Evolutionary conservation across 163 green algal species (phyloP).

Genomic region (Scenedesmus sp.): DNA sequence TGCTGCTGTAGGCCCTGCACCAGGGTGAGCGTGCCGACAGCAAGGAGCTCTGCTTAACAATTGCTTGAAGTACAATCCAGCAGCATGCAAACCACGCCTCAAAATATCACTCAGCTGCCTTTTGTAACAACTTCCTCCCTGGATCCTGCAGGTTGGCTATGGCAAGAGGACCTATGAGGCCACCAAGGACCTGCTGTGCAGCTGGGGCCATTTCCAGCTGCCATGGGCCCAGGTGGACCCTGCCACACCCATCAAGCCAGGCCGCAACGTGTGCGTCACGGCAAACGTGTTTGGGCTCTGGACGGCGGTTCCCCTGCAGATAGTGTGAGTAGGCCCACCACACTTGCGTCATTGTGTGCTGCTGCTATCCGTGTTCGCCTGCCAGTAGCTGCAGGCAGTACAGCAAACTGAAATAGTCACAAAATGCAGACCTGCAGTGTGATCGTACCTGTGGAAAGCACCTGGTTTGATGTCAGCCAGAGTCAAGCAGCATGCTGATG

Average conservation of each 20-base stretch:
- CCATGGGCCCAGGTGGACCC: constrained; percentile 72
- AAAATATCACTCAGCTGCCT: neutral
- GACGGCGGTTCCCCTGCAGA: constrained; percentile 50
- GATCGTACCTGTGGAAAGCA: no score
- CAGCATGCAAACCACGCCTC: neutral
- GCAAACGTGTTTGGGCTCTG: constrained; percentile 53
- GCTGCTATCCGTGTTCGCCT: neutral
- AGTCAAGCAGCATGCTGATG: no score
- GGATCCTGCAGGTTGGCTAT: constrained; percentile 63
- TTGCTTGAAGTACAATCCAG: neutral
- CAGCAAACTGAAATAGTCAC: neutral
- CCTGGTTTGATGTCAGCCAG: no score
- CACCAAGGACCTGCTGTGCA: constrained; percentile 58
- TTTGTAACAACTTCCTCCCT: neutral
- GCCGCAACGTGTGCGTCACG: constrained; percentile 65
- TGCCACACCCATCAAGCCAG: constrained; percentile 46
- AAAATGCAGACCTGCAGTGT: neutral
- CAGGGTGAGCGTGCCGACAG: neutral
- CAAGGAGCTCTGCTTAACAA: neutral
- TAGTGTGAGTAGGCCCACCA: constrained; percentile 38
- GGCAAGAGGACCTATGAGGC: constrained; percentile 61
- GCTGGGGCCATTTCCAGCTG: constrained; percentile 85
- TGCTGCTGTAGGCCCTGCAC: neutral
- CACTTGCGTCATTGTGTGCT: neutral
- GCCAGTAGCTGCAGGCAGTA: neutral